A percentile compares a stretch with the other conserved stretches of the same genome.
These are phyloP conservation scores for Hirschfeldia incana DNA, from an alignment of 345 rosid genomes.

Conservation along the genomic window DNA sequence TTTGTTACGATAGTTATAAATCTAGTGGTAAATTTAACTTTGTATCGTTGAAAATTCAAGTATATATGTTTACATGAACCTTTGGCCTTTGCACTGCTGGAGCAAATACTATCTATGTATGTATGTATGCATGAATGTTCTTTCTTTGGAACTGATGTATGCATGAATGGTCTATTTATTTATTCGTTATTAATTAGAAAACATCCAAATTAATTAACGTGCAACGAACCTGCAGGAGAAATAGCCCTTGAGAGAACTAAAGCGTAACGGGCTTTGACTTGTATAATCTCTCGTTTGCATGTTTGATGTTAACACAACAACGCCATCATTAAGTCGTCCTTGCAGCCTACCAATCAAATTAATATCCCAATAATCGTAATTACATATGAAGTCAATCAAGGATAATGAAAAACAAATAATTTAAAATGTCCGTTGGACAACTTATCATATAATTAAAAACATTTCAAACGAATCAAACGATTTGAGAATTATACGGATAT, in stretches of 20 bases:
- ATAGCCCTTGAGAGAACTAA: neutral
- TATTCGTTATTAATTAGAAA: neutral
- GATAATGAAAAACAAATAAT: neutral
- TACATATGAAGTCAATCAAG: neutral
- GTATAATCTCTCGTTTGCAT: constrained; percentile 20
- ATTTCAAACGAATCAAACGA: neutral
- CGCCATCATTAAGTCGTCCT: constrained; percentile 8
- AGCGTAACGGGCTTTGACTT: constrained; percentile 22
- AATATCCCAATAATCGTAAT: neutral
- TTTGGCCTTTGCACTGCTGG: neutral
- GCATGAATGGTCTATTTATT: neutral
- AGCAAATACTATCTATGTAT: too few species aligned
- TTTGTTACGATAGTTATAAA: too few species aligned
- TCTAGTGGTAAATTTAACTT: too few species aligned
- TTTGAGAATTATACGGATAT: neutral
- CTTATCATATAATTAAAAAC: neutral
- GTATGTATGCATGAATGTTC: neutral
- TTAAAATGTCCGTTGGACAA: neutral
- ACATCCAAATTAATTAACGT: neutral
- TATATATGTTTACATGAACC: too few species aligned
- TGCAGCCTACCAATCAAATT: constrained; percentile 4
- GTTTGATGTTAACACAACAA: constrained; percentile 28
- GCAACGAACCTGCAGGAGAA: constrained; percentile 17
- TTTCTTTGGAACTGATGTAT: neutral
- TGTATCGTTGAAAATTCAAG: too few species aligned